Evolutionary conservation across 768 basidiomycete species (phyloP).

Genomic region (Gloeostereum incarnatum): DNA sequence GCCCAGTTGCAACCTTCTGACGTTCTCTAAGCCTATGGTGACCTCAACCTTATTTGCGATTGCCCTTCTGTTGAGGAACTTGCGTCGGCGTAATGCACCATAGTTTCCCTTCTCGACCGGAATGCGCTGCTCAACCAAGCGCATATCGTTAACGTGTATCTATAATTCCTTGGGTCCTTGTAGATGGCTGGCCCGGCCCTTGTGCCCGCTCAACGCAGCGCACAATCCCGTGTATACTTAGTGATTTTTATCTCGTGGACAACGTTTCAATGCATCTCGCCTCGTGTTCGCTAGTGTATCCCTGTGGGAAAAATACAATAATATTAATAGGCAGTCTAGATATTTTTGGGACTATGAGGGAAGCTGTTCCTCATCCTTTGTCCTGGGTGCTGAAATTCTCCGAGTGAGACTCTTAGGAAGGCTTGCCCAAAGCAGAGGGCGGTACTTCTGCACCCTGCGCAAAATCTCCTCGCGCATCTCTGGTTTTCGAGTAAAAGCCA

Average conservation of each 20-base stretch:
- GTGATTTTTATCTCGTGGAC: too few species aligned
- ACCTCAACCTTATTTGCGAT: constrained; percentile 84
- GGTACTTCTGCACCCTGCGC: constrained; percentile 4
- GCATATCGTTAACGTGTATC: too few species aligned
- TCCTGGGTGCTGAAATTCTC: background rate
- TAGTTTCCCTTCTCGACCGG: constrained; percentile 13
- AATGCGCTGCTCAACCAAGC: constrained; percentile 63
- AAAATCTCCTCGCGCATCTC: constrained; percentile 3
- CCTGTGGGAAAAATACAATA: too few species aligned
- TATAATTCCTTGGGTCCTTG: too few species aligned
- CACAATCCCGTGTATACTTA: too few species aligned
- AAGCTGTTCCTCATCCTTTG: too few species aligned
- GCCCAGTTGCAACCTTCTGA: background rate
- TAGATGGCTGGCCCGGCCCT: too few species aligned
- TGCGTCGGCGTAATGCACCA: constrained; percentile 22
- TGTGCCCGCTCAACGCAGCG: too few species aligned
- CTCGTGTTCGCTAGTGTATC: too few species aligned
- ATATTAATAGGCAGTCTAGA: too few species aligned
- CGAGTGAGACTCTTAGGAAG: constrained; percentile 16
- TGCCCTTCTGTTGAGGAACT: constrained; percentile 82
- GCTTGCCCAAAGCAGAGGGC: constrained; percentile 28
- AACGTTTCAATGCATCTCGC: too few species aligned
- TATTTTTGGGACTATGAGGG: too few species aligned
- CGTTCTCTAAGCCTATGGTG: constrained; percentile 66
- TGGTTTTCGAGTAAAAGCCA: constrained; percentile 5